A percentile compares a stretch with the other conserved stretches of the same genome.
phyloP scores from a whole-genome alignment of 306 rosid genomes.

The Vachellia collinsii region DNA sequence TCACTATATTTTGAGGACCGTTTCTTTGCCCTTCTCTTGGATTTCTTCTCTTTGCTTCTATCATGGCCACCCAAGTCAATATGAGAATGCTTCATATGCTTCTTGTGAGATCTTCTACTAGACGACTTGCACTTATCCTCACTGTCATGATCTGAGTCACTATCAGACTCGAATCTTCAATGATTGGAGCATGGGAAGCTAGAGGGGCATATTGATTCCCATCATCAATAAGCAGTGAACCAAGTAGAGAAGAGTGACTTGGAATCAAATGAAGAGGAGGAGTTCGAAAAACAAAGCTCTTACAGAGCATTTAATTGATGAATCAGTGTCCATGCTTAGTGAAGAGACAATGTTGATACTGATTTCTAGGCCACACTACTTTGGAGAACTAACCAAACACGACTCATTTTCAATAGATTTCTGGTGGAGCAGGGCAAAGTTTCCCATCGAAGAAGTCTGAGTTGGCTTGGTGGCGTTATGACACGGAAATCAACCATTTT shows the following conservation, averaged over 20 bases:
- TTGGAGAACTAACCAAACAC: not conserved
- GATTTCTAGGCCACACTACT: not conserved
- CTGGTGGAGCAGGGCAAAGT: not conserved
- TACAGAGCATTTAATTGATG: no score
- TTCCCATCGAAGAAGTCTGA: not conserved
- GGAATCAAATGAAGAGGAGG: no score
- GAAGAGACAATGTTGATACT: not conserved
- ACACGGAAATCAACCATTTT: not conserved
- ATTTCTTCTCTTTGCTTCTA: conserved; percentile 63
- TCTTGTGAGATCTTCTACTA: conserved; percentile 64
- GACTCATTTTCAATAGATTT: not conserved
- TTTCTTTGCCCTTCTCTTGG: conserved; percentile 59
- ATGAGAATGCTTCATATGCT: conserved; percentile 67
- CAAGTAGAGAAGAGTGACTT: no score
- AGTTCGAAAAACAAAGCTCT: no score
- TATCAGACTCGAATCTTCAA: no score
- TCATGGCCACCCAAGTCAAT: conserved; percentile 59
- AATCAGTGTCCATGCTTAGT: no score
- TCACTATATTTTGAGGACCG: conserved; percentile 50
- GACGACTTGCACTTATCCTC: conserved; percentile 52
- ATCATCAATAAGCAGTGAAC: no score
- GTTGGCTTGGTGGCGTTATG: not conserved
- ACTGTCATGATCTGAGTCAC: conserved; percentile 53
- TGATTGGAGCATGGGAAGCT: no score
- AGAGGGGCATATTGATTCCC: no score